Conservation (phyloP, 257 asterid genomes). For the Solanum dulcamara region DNA sequence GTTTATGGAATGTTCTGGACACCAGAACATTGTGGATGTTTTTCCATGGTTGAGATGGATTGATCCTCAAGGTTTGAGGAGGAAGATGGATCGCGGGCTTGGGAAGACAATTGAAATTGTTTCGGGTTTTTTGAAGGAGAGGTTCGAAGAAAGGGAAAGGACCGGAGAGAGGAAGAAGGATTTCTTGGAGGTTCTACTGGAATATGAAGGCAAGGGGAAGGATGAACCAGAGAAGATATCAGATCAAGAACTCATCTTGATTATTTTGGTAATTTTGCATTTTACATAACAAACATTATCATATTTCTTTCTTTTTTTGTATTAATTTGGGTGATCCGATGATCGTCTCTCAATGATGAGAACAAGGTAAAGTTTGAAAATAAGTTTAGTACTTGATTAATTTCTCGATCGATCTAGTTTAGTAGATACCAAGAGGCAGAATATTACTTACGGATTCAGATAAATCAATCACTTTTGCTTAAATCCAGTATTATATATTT, state of each 20-base stretch:
- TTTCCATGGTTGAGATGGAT: constrained; percentile 33
- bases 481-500: neutral
- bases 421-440: neutral
- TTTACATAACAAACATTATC: neutral
- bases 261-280: constrained; percentile 28
- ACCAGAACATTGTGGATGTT: constrained; percentile 36
- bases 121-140: constrained; percentile 28
- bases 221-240: constrained; percentile 32
- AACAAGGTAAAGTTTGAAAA: neutral
- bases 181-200: constrained; percentile 45
- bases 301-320: neutral
- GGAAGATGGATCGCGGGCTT: constrained; percentile 19
- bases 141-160: neutral
- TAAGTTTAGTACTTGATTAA: neutral
- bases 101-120: constrained; percentile 25
- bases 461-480: neutral
- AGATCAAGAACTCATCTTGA: constrained; percentile 28
- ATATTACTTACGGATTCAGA: neutral
- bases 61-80: constrained; percentile 40
- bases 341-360: neutral
- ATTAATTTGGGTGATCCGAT: neutral
- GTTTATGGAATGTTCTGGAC: constrained; percentile 28
- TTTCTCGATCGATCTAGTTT: neutral
- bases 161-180: constrained; percentile 17
- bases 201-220: constrained; percentile 21